Percentiles rank a stretch among this genome's conserved stretches.
Evolutionary conservation across 169 alveolate genomes (phyloP).

Genomic region (Plasmodium vivax): DNA sequence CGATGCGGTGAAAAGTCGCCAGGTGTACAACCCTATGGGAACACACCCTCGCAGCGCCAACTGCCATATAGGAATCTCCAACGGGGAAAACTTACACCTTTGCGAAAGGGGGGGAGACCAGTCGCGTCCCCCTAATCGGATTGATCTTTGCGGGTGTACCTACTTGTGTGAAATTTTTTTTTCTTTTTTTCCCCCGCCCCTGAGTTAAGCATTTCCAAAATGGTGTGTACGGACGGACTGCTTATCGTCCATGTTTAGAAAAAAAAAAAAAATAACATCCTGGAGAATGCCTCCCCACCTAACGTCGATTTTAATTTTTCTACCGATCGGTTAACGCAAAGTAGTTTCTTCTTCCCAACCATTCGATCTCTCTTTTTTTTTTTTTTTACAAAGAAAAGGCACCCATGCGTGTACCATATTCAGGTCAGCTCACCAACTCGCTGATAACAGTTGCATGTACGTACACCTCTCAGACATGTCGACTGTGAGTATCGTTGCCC

Average conservation of each 20-base stretch:
- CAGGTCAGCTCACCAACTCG: neutral
- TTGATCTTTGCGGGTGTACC: neutral
- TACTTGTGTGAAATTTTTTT: neutral
- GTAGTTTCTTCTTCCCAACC: neutral
- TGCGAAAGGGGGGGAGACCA: neutral
- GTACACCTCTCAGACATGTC: neutral
- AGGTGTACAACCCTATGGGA: neutral
- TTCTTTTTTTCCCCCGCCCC: neutral
- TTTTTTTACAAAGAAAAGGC: neutral
- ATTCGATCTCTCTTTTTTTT: neutral
- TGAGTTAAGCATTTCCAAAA: neutral
- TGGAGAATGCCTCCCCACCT: neutral
- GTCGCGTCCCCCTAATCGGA: neutral
- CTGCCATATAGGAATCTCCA: neutral
- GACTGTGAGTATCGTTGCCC: neutral
- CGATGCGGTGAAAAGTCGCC: neutral
- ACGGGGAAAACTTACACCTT: neutral
- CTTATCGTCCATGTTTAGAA: neutral
- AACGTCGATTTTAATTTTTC: neutral
- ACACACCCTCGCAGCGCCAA: neutral
- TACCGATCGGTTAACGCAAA: neutral
- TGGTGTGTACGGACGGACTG: neutral
- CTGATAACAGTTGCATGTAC: neutral
- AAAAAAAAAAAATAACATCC: slow-evolving; percentile 2
- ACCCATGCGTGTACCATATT: neutral